Conservation (phyloP, 2,329 filamentous ascomycete species). For the Talaromyces sp. region DNA sequence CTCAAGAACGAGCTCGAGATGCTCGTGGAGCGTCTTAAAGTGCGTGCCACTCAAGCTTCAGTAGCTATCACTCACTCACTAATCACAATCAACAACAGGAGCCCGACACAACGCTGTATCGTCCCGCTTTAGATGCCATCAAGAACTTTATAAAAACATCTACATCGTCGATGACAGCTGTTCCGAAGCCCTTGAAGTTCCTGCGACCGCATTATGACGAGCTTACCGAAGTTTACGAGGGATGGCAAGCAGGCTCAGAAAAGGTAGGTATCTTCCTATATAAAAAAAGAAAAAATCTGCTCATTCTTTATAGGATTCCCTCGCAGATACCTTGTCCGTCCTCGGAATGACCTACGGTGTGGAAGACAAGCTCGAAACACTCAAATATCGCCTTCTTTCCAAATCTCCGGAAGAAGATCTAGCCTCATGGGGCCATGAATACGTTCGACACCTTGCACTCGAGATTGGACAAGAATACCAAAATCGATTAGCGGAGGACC, state of each 20-base stretch:
- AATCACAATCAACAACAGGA: slow-evolving; percentile 57
- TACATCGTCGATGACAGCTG: slow-evolving; percentile 98
- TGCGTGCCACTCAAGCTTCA: slow-evolving; percentile 40
- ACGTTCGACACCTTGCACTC: slow-evolving; percentile 88
- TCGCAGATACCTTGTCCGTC: slow-evolving; percentile 94
- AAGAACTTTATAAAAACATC: slow-evolving; percentile 99
- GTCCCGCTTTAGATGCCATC: slow-evolving; percentile 88
- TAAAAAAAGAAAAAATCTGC: neutral
- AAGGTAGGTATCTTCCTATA: slow-evolving; percentile 58
- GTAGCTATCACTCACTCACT: slow-evolving; percentile 4
- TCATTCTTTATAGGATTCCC: slow-evolving; percentile 52
- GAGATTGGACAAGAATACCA: slow-evolving; percentile 95
- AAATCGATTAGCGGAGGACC: slow-evolving; percentile 79
- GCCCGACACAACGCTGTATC: slow-evolving; percentile 80
- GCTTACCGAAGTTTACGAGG: slow-evolving; percentile 80
- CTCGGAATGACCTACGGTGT: slow-evolving; percentile 99
- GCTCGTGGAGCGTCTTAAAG: slow-evolving; percentile 91
- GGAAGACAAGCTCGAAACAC: slow-evolving; percentile 89
- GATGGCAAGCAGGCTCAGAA: slow-evolving; percentile 78
- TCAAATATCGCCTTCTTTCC: slow-evolving; percentile 89
- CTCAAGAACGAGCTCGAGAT: slow-evolving; percentile 97
- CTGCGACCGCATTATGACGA: slow-evolving; percentile 93
- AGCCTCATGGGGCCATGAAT: slow-evolving; percentile 97
- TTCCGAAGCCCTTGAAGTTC: slow-evolving; percentile 97
- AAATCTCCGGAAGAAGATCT: slow-evolving; percentile 74